These are phyloP conservation scores for Leccinellum luteum DNA, from an alignment of 768 basidiomycete species.

Conservation along the genomic window DNA sequence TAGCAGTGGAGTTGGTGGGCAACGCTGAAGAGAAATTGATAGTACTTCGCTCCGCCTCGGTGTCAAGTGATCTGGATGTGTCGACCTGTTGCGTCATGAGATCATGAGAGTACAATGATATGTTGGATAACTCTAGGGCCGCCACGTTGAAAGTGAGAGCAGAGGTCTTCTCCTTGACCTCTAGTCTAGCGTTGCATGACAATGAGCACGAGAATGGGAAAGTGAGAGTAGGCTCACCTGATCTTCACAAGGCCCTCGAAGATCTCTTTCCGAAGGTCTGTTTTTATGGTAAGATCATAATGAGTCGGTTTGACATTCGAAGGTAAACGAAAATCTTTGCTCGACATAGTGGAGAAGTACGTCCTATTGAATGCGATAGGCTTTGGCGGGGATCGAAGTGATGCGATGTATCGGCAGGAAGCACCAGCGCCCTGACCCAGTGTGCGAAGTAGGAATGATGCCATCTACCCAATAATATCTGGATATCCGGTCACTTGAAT, in stretches of 20 bases:
- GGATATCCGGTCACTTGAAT: not conserved
- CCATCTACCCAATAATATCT: slow-evolving; percentile 6
- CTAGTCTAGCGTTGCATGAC: slow-evolving; percentile 44
- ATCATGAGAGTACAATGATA: slow-evolving; percentile 55
- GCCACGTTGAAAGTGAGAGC: slow-evolving; percentile 64
- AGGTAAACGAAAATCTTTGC: slow-evolving; percentile 51
- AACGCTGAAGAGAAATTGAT: slow-evolving; percentile 57
- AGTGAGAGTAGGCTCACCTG: slow-evolving; percentile 41
- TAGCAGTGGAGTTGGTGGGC: slow-evolving; percentile 67
- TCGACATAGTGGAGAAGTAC: slow-evolving; percentile 13
- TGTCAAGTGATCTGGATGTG: slow-evolving; percentile 52
- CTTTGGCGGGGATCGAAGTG: not conserved
- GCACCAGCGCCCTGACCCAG: not conserved
- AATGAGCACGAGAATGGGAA: not conserved
- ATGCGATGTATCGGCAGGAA: not conserved
- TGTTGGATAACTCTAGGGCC: slow-evolving; percentile 55
- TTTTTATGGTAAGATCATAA: slow-evolving; percentile 77
- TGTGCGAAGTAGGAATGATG: slow-evolving; percentile 7
- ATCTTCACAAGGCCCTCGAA: slow-evolving; percentile 80
- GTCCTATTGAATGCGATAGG: slow-evolving; percentile 3
- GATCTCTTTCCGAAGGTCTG: slow-evolving; percentile 72
- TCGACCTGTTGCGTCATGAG: slow-evolving; percentile 46
- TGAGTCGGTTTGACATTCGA: slow-evolving; percentile 65
- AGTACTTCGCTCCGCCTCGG: slow-evolving; percentile 60
- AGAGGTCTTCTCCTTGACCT: slow-evolving; percentile 60